Conservation (phyloP, 1,284 basidiomycete genomes). For the Irpex lacteus region DNA sequence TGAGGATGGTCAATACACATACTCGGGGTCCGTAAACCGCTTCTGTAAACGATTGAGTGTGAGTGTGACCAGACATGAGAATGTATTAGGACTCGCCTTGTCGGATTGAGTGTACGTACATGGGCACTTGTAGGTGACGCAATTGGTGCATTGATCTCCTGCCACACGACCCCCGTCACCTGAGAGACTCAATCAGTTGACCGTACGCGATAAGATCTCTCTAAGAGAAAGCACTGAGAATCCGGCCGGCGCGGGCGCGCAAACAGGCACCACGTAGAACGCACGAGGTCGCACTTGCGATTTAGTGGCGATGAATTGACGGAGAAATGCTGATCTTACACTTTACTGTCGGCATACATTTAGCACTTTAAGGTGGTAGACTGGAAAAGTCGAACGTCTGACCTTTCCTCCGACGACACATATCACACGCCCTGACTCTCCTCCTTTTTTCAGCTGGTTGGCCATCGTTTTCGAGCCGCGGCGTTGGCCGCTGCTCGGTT, state of each 20-base stretch:
- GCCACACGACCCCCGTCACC: constrained; percentile 8
- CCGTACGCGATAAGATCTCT: not conserved
- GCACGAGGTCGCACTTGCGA: not conserved
- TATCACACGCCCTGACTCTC: constrained; percentile 9
- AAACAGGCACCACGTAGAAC: not conserved
- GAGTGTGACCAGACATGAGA: not conserved
- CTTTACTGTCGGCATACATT: not conserved
- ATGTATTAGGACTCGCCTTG: not conserved
- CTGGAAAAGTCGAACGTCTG: not conserved
- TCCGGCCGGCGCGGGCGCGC: not conserved
- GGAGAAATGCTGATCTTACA: constrained; percentile 4
- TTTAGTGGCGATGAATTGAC: not conserved
- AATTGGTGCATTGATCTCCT: constrained; percentile 6
- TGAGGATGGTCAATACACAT: constrained; percentile 1
- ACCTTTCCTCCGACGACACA: constrained; percentile 11
- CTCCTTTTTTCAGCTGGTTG: constrained; percentile 4
- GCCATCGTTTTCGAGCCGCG: not conserved
- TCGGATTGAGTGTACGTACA: constrained; percentile 7
- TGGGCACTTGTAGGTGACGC: constrained; percentile 5
- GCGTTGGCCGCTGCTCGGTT: not conserved
- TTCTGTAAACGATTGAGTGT: not conserved
- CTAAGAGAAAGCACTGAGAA: not conserved
- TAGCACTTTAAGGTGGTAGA: not conserved
- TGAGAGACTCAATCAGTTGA: not conserved
- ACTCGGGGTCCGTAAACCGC: constrained; percentile 11